Conservation (phyloP, 768 basidiomycete genomes). For the Neoboletus magnificus region DNA sequence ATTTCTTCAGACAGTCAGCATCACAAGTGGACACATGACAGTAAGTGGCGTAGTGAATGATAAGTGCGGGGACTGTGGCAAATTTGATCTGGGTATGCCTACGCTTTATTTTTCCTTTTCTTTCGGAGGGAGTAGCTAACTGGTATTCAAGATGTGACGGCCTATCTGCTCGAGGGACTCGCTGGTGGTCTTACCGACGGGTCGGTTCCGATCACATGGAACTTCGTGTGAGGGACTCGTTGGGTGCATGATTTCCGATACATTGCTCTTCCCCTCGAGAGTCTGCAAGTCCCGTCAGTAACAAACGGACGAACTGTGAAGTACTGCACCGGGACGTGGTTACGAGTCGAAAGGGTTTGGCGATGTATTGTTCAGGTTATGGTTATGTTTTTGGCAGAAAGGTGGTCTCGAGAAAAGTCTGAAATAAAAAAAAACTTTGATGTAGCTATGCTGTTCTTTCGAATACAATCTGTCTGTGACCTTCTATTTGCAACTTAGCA, state of each 20-base stretch:
- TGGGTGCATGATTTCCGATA: slow-evolving; percentile 11
- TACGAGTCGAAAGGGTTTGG: slow-evolving; percentile 7
- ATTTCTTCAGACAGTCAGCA: slow-evolving; percentile 46
- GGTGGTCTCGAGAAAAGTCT: slow-evolving; percentile 4
- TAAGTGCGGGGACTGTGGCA: slow-evolving; percentile 52
- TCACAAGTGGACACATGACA: slow-evolving; percentile 52
- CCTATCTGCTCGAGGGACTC: slow-evolving; percentile 53
- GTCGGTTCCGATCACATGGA: too few relatives aligned
- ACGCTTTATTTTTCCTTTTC: neutral
- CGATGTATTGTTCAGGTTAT: slow-evolving; percentile 25
- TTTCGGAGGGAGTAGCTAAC: neutral
- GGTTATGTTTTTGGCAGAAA: neutral
- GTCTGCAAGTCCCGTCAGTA: slow-evolving; percentile 2
- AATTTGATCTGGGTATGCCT: slow-evolving; percentile 51
- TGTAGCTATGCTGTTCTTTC: neutral
- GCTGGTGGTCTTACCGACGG: slow-evolving; percentile 42
- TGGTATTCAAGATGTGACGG: slow-evolving; percentile 57
- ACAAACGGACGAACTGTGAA: slow-evolving; percentile 9
- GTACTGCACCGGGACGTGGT: slow-evolving; percentile 17
- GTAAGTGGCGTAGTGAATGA: slow-evolving; percentile 52
- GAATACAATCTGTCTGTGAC: neutral
- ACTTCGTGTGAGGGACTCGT: slow-evolving; percentile 49
- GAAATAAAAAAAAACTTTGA: neutral
- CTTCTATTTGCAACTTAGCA: neutral
- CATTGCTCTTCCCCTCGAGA: neutral